Conservation (phyloP, 768 basidiomycete genomes). For the Pluteus cervinus region DNA sequence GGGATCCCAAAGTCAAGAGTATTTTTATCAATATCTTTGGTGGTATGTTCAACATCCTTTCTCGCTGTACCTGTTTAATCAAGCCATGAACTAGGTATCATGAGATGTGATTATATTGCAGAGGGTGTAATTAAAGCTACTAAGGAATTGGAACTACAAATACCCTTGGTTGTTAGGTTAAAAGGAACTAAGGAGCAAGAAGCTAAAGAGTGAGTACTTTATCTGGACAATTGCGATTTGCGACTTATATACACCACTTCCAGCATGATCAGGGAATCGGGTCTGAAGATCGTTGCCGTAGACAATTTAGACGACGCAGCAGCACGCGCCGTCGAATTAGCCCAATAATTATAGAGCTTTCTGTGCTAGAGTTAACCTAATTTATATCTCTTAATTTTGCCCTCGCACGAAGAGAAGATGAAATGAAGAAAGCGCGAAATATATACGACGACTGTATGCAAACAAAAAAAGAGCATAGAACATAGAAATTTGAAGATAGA, state of each 20-base stretch:
- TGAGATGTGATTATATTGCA: conserved; percentile 98
- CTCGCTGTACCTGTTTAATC: neutral
- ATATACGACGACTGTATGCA: conserved; percentile 16
- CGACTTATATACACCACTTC: neutral
- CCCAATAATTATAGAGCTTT: conserved; percentile 20
- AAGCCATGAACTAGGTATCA: conserved; percentile 56
- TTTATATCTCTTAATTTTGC: neutral
- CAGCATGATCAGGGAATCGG: conserved; percentile 92
- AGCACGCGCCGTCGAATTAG: conserved; percentile 68
- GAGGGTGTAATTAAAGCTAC: conserved; percentile 99
- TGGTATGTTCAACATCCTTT: conserved; percentile 34
- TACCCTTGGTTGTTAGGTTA: conserved; percentile 89
- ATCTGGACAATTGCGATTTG: neutral
- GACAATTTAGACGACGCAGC: conserved; percentile 93
- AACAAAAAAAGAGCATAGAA: conserved; percentile 29
- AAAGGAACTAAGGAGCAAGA: conserved; percentile 97
- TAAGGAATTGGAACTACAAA: conserved; percentile 76
- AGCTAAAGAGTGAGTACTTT: conserved; percentile 77
- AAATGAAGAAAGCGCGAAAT: conserved; percentile 12
- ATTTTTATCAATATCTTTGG: conserved; percentile 99
- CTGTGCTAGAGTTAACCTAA: conserved; percentile 7
- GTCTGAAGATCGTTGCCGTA: conserved; percentile 88
- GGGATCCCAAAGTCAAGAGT: conserved; percentile 90
- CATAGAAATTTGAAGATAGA: conserved; percentile 14
- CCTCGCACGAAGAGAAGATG: neutral